Percentiles rank a stretch among this genome's conserved stretches.
These are phyloP conservation scores for Sechiopsis laciniata DNA, from an alignment of 306 rosid species.

Conservation along the genomic window DNA sequence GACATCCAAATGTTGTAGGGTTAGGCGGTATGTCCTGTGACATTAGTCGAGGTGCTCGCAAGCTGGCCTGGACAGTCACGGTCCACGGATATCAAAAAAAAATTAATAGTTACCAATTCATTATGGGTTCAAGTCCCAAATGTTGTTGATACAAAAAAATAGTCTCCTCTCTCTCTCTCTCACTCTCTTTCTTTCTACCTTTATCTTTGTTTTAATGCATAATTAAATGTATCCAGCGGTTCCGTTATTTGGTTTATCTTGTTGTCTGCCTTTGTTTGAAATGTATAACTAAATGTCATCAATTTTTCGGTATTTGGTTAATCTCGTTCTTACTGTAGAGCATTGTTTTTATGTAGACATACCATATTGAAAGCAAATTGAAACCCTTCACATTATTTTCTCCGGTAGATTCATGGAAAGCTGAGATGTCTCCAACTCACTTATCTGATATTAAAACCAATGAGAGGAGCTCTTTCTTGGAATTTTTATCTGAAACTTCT, in stretches of 20 bases:
- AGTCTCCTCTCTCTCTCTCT: not conserved
- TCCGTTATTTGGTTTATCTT: conserved; percentile 2
- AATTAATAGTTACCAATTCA: too few species aligned
- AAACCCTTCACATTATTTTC: conserved; percentile 46
- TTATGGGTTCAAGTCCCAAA: too few species aligned
- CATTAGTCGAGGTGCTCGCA: too few species aligned
- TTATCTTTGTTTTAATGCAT: not conserved
- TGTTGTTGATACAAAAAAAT: too few species aligned
- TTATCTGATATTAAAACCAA: conserved; percentile 38
- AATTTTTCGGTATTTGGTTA: conserved; percentile 8
- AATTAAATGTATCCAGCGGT: not conserved
- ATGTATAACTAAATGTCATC: not conserved
- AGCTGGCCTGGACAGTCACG: too few species aligned
- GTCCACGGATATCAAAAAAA: too few species aligned
- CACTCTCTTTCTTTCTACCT: not conserved
- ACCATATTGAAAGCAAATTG: conserved; percentile 52
- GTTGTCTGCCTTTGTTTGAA: not conserved
- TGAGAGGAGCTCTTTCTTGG: conserved; percentile 31
- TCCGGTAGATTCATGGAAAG: conserved; percentile 51
- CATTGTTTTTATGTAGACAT: conserved; percentile 42
- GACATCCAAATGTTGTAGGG: too few species aligned
- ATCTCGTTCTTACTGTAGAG: conserved; percentile 16
- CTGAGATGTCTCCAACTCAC: conserved; percentile 35
- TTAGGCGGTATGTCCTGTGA: too few species aligned
- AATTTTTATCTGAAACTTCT: conserved; percentile 53